A percentile compares a stretch with the other conserved stretches of the same genome.
These are phyloP conservation scores for Tetrahymena borealis DNA, from an alignment of 73 alveolate species.

Conservation along the genomic window DNA sequence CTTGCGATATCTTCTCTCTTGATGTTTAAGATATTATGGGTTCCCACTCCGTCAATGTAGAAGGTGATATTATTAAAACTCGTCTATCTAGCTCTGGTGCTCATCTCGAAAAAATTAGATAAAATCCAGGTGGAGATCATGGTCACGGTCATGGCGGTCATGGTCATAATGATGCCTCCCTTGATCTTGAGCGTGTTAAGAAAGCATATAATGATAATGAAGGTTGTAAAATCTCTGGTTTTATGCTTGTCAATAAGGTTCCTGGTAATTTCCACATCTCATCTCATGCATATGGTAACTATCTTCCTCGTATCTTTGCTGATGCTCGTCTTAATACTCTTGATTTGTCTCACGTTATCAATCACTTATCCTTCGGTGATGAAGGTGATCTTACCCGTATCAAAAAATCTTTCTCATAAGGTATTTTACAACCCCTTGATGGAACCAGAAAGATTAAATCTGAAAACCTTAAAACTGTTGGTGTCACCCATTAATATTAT, in stretches of 20 bases:
- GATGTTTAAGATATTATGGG: conserved; percentile 98
- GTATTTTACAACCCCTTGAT: conserved; percentile 69
- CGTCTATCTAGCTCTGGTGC: conserved; percentile 11
- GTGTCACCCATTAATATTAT: conserved; percentile 70
- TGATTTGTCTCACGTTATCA: conserved; percentile 77
- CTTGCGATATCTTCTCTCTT: conserved; percentile 92
- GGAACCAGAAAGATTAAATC: conserved; percentile 24
- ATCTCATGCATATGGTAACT: conserved; percentile 68
- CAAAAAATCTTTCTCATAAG: conserved; percentile 55
- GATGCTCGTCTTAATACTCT: conserved; percentile 23
- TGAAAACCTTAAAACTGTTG: conserved; percentile 3
- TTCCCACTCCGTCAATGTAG: conserved; percentile 73
- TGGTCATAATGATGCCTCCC: conserved; percentile 6
- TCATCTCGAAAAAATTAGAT: conserved; percentile 24
- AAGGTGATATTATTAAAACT: conserved; percentile 62
- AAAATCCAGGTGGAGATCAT: conserved; percentile 57
- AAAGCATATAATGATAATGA: conserved; percentile 60
- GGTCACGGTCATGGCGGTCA: conserved; percentile 28
- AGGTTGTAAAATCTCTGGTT: conserved; percentile 83
- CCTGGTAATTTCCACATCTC: conserved; percentile 90
- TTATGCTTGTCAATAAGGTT: conserved; percentile 74
- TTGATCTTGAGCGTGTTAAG: conserved; percentile 43
- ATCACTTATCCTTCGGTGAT: conserved; percentile 84
- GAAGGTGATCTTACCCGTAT: conserved; percentile 53
- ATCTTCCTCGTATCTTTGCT: conserved; percentile 41